Conservation (phyloP, 2,329 filamentous ascomycete species). For the Cercospora zeae-maydis region DNA sequence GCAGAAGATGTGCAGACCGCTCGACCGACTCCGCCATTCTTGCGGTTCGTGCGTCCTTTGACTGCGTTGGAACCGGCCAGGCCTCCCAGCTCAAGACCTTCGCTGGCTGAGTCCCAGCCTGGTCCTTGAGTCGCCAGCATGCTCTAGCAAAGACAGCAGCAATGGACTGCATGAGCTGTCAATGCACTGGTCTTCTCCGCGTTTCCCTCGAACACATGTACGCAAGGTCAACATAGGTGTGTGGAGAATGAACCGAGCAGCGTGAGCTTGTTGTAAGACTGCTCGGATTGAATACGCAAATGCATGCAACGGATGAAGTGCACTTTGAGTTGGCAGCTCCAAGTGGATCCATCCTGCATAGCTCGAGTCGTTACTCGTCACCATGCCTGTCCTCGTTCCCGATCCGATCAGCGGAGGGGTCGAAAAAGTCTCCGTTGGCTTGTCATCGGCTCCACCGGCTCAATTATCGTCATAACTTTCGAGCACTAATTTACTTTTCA, state of each 20-base stretch:
- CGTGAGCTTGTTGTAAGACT: not conserved
- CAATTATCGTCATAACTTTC: not conserved
- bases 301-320: constrained; percentile 4
- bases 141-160: not conserved
- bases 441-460: not conserved
- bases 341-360: not conserved
- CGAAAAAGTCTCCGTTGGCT: not conserved
- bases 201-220: not conserved
- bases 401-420: not conserved
- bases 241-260: no score
- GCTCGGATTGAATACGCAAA: not conserved
- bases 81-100: not conserved
- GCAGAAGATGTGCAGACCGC: not conserved
- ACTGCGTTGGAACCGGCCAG: not conserved
- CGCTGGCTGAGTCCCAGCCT: not conserved
- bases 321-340: constrained; percentile 1
- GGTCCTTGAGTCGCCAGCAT: not conserved
- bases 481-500: no score
- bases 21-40: not conserved
- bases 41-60: not conserved
- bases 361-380: not conserved
- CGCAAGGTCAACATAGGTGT: not conserved
- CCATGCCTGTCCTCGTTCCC: not conserved
- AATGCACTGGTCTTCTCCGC: not conserved
- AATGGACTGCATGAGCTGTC: not conserved